phyloP scores from a whole-genome alignment of 225 moss, liverwort and hornwort genomes.

The Pleurozium schreberi region DNA sequence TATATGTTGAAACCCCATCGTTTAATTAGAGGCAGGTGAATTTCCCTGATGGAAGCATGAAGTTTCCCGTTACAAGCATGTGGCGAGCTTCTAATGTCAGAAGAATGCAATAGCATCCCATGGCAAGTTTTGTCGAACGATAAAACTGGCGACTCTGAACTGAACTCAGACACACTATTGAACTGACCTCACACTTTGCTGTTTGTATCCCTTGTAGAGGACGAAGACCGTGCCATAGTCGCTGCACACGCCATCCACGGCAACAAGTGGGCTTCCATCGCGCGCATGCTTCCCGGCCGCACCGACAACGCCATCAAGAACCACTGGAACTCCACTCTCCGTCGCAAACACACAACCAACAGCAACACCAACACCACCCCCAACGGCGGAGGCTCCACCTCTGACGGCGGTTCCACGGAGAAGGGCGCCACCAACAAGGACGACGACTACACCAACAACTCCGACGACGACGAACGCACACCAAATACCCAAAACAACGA shows the following conservation, averaged over 20 bases:
- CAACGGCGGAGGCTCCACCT: conserved; percentile 55
- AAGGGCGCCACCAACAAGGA: neutral
- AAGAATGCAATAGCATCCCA: neutral
- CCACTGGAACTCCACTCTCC: conserved; percentile 91
- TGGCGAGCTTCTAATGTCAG: neutral
- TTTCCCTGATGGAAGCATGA: neutral
- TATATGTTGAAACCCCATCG: neutral
- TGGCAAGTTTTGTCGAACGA: neutral
- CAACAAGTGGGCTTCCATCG: conserved; percentile 95
- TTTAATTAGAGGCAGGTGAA: neutral
- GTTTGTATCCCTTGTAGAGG: conserved; percentile 25
- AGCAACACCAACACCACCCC: conserved; percentile 38
- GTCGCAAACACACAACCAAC: conserved; percentile 64
- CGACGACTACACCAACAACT: neutral
- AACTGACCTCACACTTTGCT: neutral
- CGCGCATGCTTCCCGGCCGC: conserved; percentile 80
- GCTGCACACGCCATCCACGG: conserved; percentile 75
- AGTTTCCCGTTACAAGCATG: neutral
- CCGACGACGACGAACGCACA: conserved; percentile 6
- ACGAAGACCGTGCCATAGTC: conserved; percentile 74
- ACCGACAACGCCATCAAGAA: conserved; percentile 95
- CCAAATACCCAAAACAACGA: conserved; percentile 8
- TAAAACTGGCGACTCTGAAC: neutral
- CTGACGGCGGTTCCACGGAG: conserved; percentile 48
- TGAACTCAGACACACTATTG: neutral